Conservation (phyloP, 371 early-diverging fungal genomes). For the Syncephalastrum monosporum region DNA sequence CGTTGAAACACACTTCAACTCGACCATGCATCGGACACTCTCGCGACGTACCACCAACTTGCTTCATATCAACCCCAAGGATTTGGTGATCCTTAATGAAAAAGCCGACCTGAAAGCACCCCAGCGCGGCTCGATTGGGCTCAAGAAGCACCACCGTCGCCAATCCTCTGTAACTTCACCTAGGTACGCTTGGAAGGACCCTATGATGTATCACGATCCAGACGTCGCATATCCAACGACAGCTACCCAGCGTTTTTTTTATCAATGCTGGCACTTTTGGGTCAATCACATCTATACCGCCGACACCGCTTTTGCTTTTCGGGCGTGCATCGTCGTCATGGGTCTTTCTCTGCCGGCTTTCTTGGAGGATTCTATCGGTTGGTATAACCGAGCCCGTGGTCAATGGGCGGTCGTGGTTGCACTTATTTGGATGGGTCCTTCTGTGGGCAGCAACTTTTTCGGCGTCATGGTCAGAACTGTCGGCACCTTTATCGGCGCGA, state of each 20-base stretch:
- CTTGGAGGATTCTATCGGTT: constrained; percentile 25
- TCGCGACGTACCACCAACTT: constrained; percentile 12
- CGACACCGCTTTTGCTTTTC: constrained; percentile 37
- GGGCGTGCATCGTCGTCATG: constrained; percentile 34
- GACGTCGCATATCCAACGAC: constrained; percentile 43
- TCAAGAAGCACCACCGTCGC: no score
- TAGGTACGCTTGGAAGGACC: no score
- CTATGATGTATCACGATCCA: constrained; percentile 40
- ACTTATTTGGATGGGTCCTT: constrained; percentile 52
- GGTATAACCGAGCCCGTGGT: constrained; percentile 39
- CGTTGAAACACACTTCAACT: constrained; percentile 4
- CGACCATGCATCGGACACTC: constrained; percentile 8
- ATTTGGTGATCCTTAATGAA: no score
- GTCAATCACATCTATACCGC: constrained; percentile 29
- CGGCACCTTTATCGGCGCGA: constrained; percentile 44
- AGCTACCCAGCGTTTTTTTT: constrained; percentile 28
- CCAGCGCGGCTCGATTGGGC: no score
- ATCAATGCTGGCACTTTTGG: constrained; percentile 23
- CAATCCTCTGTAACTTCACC: no score
- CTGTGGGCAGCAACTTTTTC: constrained; percentile 47
- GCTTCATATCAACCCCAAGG: no score
- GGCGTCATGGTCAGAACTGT: constrained; percentile 41
- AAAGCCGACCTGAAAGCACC: no score
- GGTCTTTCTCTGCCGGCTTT: constrained; percentile 36
- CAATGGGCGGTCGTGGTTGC: constrained; percentile 51